phyloP scores from a whole-genome alignment of 192 early-diverging fungal genomes.

The Backusella tarrabulga region DNA sequence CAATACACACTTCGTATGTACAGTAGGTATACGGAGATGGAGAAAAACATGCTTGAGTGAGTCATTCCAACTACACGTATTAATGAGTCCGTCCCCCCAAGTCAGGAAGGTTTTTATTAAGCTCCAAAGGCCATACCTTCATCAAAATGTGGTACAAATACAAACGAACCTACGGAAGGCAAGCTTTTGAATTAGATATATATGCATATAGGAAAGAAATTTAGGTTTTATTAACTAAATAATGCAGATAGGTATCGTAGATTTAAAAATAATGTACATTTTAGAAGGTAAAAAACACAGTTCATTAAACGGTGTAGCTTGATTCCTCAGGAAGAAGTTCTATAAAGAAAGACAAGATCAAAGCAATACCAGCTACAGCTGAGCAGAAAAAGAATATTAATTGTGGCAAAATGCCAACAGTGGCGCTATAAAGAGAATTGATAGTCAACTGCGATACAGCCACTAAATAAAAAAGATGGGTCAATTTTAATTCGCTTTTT shows the following conservation, averaged over 20 bases:
- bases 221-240: background rate
- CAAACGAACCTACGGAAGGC: no score
- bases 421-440: conserved; percentile 43
- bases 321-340: background rate
- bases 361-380: background rate
- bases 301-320: background rate
- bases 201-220: no score
- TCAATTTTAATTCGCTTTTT: background rate
- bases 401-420: conserved; percentile 23
- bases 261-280: background rate
- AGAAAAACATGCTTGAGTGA: no score
- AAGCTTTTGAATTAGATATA: no score
- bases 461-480: background rate
- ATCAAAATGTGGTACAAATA: no score
- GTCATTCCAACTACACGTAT: no score
- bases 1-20: no score
- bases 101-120: no score
- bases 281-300: background rate
- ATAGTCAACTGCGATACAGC: conserved; percentile 42
- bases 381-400: background rate
- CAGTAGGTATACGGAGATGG: no score
- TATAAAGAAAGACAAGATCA: background rate
- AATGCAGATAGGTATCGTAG: background rate
- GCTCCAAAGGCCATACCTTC: no score
- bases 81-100: no score